Conservation (phyloP, 2,329 filamentous ascomycete genomes). For the Cryphonectria parasitica region DNA sequence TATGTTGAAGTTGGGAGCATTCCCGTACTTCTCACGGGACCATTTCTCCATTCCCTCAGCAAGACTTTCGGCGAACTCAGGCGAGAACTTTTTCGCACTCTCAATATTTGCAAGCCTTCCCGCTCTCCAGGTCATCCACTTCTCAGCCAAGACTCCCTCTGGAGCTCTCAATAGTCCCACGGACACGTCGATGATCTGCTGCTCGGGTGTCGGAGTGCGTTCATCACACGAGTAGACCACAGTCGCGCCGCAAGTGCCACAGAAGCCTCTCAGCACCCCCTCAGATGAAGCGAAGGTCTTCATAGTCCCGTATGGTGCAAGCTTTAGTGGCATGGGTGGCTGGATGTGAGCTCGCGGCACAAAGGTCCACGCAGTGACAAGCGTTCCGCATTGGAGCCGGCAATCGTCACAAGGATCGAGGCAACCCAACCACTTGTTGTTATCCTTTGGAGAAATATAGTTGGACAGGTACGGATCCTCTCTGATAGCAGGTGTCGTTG, state of each 20-base stretch:
- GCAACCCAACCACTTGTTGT: conserved; percentile 47
- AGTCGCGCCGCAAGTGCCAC: conserved; percentile 51
- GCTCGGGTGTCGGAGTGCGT: conserved; percentile 36
- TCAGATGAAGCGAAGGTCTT: conserved; percentile 47
- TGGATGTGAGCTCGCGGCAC: conserved; percentile 43
- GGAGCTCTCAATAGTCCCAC: conserved; percentile 50
- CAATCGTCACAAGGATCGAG: conserved; percentile 51
- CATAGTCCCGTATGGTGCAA: conserved; percentile 46
- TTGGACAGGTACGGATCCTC: conserved; percentile 37
- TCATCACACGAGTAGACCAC: conserved; percentile 42
- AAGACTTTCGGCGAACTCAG: conserved; percentile 41
- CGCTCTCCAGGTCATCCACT: conserved; percentile 51
- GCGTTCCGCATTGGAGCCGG: conserved; percentile 46
- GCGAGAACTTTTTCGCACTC: conserved; percentile 44
- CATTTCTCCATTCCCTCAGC: conserved; percentile 44
- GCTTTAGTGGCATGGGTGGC: conserved; percentile 42
- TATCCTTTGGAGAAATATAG: conserved; percentile 43
- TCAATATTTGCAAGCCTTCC: conserved; percentile 39
- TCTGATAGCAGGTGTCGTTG: conserved; percentile 37
- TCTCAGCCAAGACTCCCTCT: conserved; percentile 47
- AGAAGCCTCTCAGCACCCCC: conserved; percentile 48
- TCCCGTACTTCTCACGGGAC: conserved; percentile 42
- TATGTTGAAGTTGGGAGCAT: conserved; percentile 9
- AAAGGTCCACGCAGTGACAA: conserved; percentile 48
- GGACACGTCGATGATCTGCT: conserved; percentile 47